Evolutionary conservation across 805 yeast species (phyloP), one percentile per base, ranked within the genome.

Genomic region (Starmerella etchellsii): DNA sequence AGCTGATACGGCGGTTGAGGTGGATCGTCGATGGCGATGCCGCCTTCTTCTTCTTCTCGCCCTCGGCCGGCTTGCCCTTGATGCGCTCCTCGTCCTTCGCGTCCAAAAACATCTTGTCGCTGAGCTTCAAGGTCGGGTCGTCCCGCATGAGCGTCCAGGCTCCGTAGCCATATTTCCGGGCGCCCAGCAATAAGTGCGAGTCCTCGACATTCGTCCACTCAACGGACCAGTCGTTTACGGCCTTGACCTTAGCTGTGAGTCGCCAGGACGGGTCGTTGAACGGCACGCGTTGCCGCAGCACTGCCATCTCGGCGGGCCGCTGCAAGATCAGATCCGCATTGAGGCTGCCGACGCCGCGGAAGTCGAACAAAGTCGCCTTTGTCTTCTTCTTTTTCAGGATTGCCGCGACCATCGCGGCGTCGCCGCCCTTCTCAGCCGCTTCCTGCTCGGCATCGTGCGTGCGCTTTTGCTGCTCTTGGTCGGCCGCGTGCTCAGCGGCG

Each of bases 81-180:
- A 39, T 32, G 14, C 52, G 49, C 20, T 44, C 51, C 19, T 48
- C 52, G 29, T 46, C 54, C 45, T 53, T 49, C n/a, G 45, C 42
- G 25, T 52, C 57, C 52, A 91, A 67, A 54, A 75, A 91, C 50
- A 91, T 64, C 65, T 84, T 91, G 51, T 84, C 83, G 46, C 83
- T 81, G 46, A 91, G 66, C 10, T 85, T 87, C 43, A 91, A 68
- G 39, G 83, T 70, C 2, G 98, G 97, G 62, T 91, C 98, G 62
- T 91, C 99, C 56, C 98, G 70, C 34, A 91, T 87, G 55, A 81
- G 87, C 2, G 71, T 58, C 98, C 98, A 91, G 1, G 95, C 78
- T 15, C 97, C 97, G 59, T 84, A 87, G 0, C 99, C 99, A 61
- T 87, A 87, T 61, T 83, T 85, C 55, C 73, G 71, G 19, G 88